Base-by-base conservation (phyloP, 2,329 filamentous ascomycete genomes). In the Paraphoma sp. region DNA sequence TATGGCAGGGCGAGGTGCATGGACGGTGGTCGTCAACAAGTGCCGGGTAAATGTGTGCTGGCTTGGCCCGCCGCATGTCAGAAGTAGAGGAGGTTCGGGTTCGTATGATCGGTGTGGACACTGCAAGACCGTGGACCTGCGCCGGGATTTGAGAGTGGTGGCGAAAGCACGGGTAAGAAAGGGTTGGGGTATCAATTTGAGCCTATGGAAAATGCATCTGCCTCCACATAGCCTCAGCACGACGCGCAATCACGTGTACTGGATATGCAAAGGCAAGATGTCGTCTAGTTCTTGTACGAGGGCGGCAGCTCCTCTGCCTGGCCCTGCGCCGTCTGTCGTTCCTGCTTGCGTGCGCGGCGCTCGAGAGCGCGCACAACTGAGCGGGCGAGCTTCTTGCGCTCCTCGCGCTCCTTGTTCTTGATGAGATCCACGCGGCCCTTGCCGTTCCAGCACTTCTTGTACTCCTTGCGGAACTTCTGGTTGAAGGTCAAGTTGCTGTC, bases 381-480 rank as follows among this genome's bases (percentile, higher is more conserved):
- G 63, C 68, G 70, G 17, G 70, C 70, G 51, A 73, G 48, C 63
- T 73, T 71, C 56, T 55, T 66, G 58, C 70, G 62, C 60, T 73
- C 69, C 60, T 71, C 70, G 11, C 69, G 57, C 61, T 73, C 69
- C 59, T 61, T 68, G 58, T 66, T 63, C 64, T 70, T 71, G 41
- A 64, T 33, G 1, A 72, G 56, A 17, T 70, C 60, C 43, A 58
- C 58, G 45, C 62, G 62, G 17, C 64, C 64, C 61, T 71, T 72
- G 38, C 70, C 70, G 8, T 54, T 64, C 71, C 71, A 73, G n/a
- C 48, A 43, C 31, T 66, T 68, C 40, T 54, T 55, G 53, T 68
- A 72, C 56, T 73, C 67, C 62, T 72, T 73, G 40, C 65, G 53
- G 59, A 64, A 73, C 59, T 68, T 73, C 51, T 71, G 70, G 44